Evolutionary conservation across 2,329 filamentous ascomycete species (phyloP), one percentile per base, ranked within the genome.

Genomic region (Neonectria punicea): DNA sequence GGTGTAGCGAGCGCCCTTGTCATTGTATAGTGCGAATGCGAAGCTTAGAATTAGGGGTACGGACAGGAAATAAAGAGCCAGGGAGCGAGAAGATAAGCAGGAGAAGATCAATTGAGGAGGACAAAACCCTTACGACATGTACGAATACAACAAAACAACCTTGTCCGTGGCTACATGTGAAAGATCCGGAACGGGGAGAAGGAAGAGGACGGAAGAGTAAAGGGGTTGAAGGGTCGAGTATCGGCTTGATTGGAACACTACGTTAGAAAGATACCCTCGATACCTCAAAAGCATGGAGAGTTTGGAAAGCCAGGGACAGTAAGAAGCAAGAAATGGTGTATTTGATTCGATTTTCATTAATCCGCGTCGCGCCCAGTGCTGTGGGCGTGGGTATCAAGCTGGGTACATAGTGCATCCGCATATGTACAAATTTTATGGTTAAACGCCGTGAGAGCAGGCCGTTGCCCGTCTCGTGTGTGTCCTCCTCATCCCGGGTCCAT

Each of bases 301-400:
- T 14, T 51, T 34, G 49, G 28, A 36, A 51, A 20, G 10, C 49
- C n/a, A 8, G n/a, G 49, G 30, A 14, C 13, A 34, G 20, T 13
- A 36, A 10, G 25, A 36, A 34, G 11, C 49, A 36, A 4, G n/a
- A 3, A 10, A 4, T 43, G n/a, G 50, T 32, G 43, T 61, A 63
- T 56, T 39, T 43, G 63, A 63, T 54, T 44, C 30, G 6, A 7
- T 34, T 51, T 69, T 70, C 69, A 71, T 73, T 70, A 70, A 66
- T 67, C 60, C 62, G 70, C 66, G 67, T 71, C 68, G 65, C 65
- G 61, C 60, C 61, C 58, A 20, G 61, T 43, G 51, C 59, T 30
- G 56, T 67, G 54, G 70, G 66, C 67, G 58, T 74, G 73, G 73
- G 73, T 74, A 74, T 74, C 73, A 74, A 74, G 68, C 66, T 60